Evolutionary conservation across 2,329 filamentous ascomycete species (phyloP), one percentile per base, ranked within the genome.

Genomic region (Pseudocercospora crystallina): DNA sequence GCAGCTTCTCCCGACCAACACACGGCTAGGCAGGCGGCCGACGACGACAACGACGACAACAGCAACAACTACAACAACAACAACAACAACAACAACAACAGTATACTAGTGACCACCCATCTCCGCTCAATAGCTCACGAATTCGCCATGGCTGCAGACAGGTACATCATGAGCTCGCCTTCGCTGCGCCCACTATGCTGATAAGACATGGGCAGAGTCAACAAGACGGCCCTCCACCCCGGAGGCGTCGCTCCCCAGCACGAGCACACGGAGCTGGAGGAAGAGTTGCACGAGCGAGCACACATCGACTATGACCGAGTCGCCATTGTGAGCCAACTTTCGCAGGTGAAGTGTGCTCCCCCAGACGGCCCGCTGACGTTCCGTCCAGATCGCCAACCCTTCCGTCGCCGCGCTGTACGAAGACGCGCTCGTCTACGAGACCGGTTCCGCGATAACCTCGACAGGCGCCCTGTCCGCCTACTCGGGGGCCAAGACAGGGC

Each of bases 241-340:
- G 79, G 84, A 72, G 91, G 91, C 85, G 87, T 96, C 63, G 80
- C 90, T 75, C 89, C 91, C 59, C 80, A 85, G 69, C 80, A 81
- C 67, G 87, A 95, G 71, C 92, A 96, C 83, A 97, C 94, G 39
- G 94, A 97, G 73, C 85, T 99, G 60, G 90, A 99, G 78, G 90
- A 97, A 78, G 90, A 96, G 73, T 87, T 99, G 56, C 91, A 97
- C 75, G 90, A 96, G 76, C 90, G 87, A 70, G 94, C 94, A 63
- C 92, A 99, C 81, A 99, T 99, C 70, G 94, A 99, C 81, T 99
- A 97, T 73, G 89, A 97, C 76, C 88, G 90, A 70, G 94, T 99
- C 68, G 89, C 94, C 59, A 99, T 99, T 80, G 91, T 95, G 82
- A 73, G 89, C 32, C 39, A 12, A 26, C 20, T 26, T 26, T 3